phyloP scores from a whole-genome alignment of 163 green algal genomes.

The Scenedesmus sp. region DNA sequence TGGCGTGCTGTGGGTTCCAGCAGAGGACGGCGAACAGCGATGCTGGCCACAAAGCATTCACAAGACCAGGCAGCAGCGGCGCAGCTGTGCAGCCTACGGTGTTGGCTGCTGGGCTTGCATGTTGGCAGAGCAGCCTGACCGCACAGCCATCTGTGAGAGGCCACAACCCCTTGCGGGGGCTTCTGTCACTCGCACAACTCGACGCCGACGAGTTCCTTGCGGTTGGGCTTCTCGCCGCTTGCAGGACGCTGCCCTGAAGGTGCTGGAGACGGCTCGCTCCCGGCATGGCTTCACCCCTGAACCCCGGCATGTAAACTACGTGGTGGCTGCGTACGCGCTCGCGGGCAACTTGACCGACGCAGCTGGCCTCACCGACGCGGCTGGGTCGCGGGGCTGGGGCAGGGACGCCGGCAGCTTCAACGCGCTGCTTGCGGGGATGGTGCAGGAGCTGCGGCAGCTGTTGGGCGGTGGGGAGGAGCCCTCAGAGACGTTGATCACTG shows the following conservation, averaged over 20 bases:
- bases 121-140: neutral
- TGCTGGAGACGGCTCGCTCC: neutral
- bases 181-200: too few relatives aligned
- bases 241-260: slow-evolving; percentile 23
- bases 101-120: neutral
- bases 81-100: neutral
- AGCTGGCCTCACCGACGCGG: slow-evolving; percentile 4
- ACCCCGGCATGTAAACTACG: slow-evolving; percentile 44
- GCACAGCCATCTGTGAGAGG: too few relatives aligned
- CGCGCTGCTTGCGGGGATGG: slow-evolving; percentile 60
- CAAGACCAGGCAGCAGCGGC: too few relatives aligned
- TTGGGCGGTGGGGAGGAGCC: neutral
- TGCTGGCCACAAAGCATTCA: too few relatives aligned
- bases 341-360: slow-evolving; percentile 36
- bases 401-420: slow-evolving; percentile 57
- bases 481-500: neutral
- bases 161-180: too few relatives aligned
- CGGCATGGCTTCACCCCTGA: slow-evolving; percentile 29
- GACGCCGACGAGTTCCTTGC: too few relatives aligned
- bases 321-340: neutral
- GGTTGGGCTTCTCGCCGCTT: too few relatives aligned
- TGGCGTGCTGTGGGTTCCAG: too few relatives aligned
- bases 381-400: slow-evolving; percentile 33
- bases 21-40: too few relatives aligned
- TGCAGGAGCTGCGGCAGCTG: slow-evolving; percentile 51